A percentile compares a stretch with the other conserved stretches of the same genome.
Conservation (phyloP, 148 eudicot genomes). For the Amaranthus cruentus region DNA sequence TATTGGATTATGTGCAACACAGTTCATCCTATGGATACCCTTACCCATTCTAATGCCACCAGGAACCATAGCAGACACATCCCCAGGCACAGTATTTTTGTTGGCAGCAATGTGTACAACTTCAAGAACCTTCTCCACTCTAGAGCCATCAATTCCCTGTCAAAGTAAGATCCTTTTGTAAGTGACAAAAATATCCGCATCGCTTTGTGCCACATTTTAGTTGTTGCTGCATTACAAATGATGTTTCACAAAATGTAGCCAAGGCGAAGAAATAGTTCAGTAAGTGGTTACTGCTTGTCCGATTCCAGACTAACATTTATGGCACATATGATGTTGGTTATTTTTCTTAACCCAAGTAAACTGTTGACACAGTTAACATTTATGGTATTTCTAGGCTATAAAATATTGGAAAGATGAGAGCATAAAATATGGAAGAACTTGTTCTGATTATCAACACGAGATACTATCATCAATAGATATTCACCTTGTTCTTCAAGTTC, state of each 20-base stretch:
- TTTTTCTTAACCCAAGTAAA: neutral
- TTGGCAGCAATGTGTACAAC: constrained; percentile 96
- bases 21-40: neutral
- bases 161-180: neutral
- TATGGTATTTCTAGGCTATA: neutral
- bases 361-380: neutral
- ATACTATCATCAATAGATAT: constrained; percentile 6
- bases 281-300: neutral
- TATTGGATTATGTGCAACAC: neutral
- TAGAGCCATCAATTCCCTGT: constrained; percentile 98
- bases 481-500: constrained; percentile 88
- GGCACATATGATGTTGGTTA: too few species aligned
- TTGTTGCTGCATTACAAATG: neutral
- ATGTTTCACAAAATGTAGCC: neutral
- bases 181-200: neutral
- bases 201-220: neutral
- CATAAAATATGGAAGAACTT: neutral
- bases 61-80: constrained; percentile 99
- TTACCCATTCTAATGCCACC: constrained; percentile 99
- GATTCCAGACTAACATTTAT: too few species aligned
- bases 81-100: constrained; percentile 98
- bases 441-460: neutral
- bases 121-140: constrained; percentile 97
- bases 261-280: neutral
- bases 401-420: neutral